These are phyloP conservation scores for Fomitopsis palustris DNA, from an alignment of 1,284 basidiomycete species.

Conservation along the genomic window DNA sequence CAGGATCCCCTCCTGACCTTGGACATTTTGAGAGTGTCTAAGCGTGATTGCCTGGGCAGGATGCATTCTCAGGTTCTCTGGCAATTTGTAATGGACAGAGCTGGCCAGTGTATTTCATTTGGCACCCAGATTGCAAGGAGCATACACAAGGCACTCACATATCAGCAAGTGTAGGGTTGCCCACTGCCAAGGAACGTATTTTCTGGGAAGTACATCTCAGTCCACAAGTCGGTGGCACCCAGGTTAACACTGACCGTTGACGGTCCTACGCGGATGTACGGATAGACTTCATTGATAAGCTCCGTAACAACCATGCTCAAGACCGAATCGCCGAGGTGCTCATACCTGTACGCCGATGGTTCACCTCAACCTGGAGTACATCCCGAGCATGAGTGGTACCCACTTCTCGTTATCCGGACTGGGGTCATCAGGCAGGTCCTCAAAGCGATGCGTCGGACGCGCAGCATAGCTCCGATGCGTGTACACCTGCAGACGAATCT, in stretches of 20 bases:
- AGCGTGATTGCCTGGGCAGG: constrained; percentile 67
- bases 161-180: constrained; percentile 65
- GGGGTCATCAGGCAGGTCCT: constrained; percentile 63
- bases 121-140: no score
- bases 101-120: constrained; percentile 28
- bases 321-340: constrained; percentile 72
- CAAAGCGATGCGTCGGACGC: constrained; percentile 68
- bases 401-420: constrained; percentile 79
- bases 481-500: constrained; percentile 53
- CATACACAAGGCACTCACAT: constrained; percentile 44
- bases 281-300: constrained; percentile 59
- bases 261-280: constrained; percentile 69
- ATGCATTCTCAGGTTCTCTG: constrained; percentile 56
- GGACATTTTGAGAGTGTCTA: constrained; percentile 60
- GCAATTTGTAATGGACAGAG: constrained; percentile 60
- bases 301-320: constrained; percentile 62
- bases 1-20: constrained; percentile 48
- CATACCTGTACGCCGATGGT: constrained; percentile 42
- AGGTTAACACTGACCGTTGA: constrained; percentile 50
- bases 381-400: constrained; percentile 13
- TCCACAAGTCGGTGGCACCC: neutral
- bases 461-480: constrained; percentile 70
- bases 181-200: constrained; percentile 68
- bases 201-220: constrained; percentile 41
- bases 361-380: neutral